These are phyloP conservation scores for Mycena maculata DNA, from an alignment of 768 basidiomycete genomes.

Conservation along the genomic window DNA sequence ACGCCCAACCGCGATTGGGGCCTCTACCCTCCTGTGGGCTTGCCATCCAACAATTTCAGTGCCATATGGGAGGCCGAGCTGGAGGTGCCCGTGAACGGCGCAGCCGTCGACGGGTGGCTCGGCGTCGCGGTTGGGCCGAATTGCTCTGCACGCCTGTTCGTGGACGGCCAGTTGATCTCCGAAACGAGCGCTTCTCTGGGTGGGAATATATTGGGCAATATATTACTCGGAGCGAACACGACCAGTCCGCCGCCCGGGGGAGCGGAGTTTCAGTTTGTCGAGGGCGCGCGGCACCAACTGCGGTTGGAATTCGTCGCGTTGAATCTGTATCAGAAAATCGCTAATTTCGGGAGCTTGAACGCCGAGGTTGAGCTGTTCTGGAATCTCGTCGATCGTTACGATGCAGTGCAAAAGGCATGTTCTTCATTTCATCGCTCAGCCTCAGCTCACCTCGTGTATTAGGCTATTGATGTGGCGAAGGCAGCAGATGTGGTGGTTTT, in stretches of 20 bases:
- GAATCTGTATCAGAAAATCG: slow-evolving; percentile 37
- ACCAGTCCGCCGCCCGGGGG: slow-evolving; percentile 37
- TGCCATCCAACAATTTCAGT: slow-evolving; percentile 43
- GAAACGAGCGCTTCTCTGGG: slow-evolving; percentile 27
- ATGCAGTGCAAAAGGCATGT: slow-evolving; percentile 34
- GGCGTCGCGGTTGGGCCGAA: slow-evolving; percentile 40
- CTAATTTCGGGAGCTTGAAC: slow-evolving; percentile 40
- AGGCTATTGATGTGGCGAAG: slow-evolving; percentile 41
- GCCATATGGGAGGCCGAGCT: slow-evolving; percentile 42
- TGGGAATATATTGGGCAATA: slow-evolving; percentile 39
- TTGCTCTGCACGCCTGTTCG: slow-evolving; percentile 38
- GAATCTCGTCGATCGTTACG: slow-evolving; percentile 37
- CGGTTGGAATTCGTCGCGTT: slow-evolving; percentile 38
- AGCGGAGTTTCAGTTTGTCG: slow-evolving; percentile 32
- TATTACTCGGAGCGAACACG: slow-evolving; percentile 32
- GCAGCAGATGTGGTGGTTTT: slow-evolving; percentile 39
- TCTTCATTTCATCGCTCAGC: neutral
- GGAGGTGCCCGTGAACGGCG: slow-evolving; percentile 38
- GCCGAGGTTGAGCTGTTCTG: slow-evolving; percentile 40
- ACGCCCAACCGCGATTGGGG: slow-evolving; percentile 43
- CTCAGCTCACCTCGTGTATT: neutral
- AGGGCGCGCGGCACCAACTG: slow-evolving; percentile 35
- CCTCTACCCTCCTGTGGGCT: slow-evolving; percentile 39
- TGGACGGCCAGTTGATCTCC: slow-evolving; percentile 35
- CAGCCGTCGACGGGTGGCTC: slow-evolving; percentile 36